Evolutionary conservation across 2,329 filamentous ascomycete genomes (phyloP).

Genomic region (Pestalotiopsis sp.): DNA sequence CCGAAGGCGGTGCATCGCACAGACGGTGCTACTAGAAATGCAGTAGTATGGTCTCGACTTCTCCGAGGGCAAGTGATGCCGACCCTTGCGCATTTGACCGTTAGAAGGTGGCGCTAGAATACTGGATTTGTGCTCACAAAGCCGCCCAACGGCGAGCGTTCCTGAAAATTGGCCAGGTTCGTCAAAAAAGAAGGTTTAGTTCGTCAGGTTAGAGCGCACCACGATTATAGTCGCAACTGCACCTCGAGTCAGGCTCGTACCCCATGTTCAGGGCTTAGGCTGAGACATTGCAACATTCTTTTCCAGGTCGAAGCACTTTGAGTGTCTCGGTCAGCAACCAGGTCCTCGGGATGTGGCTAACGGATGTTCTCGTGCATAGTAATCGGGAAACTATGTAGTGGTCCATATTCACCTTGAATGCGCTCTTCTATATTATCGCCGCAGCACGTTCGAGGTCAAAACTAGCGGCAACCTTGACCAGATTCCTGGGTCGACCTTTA

Average conservation of each 20-base stretch:
- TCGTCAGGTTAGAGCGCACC: not conserved
- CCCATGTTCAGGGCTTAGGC: not conserved
- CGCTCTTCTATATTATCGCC: not conserved
- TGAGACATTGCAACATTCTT: not conserved
- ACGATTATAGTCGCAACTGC: not conserved
- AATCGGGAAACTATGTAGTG: not conserved
- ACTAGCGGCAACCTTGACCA: not conserved
- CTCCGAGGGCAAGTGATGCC: not conserved
- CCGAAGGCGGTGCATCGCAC: not conserved
- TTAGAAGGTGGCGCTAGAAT: not conserved
- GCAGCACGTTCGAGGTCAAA: not conserved
- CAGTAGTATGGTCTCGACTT: not conserved
- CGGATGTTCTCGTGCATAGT: not conserved
- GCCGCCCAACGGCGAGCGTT: not conserved
- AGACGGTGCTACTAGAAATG: not conserved
- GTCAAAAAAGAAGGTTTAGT: not conserved
- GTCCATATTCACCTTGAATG: not conserved
- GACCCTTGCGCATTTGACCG: not conserved
- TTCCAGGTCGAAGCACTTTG: not conserved
- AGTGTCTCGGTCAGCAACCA: not conserved
- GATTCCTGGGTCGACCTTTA: not conserved
- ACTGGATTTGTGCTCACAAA: not conserved
- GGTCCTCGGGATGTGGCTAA: not conserved
- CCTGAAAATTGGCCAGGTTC: not conserved
- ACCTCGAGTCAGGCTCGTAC: not conserved